Evolutionary conservation across 305 asterid genomes (phyloP).

Genomic region (Stenogyne calaminthoides): DNA sequence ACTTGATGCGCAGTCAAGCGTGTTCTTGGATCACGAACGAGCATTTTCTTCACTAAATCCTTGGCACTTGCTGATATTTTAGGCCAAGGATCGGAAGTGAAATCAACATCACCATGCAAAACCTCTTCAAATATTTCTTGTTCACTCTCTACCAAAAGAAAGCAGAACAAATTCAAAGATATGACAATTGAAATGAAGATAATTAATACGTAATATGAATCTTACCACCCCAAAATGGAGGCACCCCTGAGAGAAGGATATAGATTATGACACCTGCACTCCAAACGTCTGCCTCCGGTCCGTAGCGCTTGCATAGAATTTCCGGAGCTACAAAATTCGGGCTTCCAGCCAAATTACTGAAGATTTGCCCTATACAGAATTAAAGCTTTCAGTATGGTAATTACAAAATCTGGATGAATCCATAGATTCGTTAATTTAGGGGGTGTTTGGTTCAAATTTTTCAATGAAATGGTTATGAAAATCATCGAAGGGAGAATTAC

Average conservation of each 20-base stretch:
- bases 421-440: too few species aligned
- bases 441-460: too few species aligned
- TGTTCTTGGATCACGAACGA: constrained; percentile 14
- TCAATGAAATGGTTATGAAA: too few species aligned
- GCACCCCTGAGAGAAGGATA: constrained; percentile 29
- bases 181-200: neutral
- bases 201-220: neutral
- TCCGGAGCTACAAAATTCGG: constrained; percentile 32
- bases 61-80: constrained; percentile 29
- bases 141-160: constrained; percentile 22
- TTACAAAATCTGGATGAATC: too few species aligned
- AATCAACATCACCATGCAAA: constrained; percentile 25
- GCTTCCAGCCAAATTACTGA: constrained; percentile 30
- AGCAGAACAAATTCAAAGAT: neutral
- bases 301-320: constrained; percentile 22
- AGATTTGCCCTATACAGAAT: constrained; percentile 14
- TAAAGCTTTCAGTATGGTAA: too few species aligned
- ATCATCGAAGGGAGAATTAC: too few species aligned
- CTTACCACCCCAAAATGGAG: constrained; percentile 34
- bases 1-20: constrained; percentile 29
- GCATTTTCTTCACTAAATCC: constrained; percentile 29
- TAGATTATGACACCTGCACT: constrained; percentile 29
- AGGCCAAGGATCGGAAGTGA: constrained; percentile 33
- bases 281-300: constrained; percentile 28
- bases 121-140: constrained; percentile 29